Evolutionary conservation across 306 rosid genomes (phyloP).

Genomic region (Prunus dulcis): DNA sequence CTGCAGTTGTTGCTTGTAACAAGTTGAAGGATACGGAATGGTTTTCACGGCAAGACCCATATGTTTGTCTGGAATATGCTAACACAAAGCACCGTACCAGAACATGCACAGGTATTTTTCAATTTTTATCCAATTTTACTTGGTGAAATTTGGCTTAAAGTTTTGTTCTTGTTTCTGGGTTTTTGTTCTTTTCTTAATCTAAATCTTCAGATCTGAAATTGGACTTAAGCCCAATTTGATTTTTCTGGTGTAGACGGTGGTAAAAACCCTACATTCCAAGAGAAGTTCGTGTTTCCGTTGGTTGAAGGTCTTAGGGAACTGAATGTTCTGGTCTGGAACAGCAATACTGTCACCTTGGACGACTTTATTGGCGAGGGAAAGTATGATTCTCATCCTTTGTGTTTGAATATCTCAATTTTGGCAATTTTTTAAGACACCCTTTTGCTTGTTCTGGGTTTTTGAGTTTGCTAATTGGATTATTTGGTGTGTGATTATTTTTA

Average conservation of each 20-base stretch:
- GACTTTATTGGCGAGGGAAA: slow-evolving; percentile 83
- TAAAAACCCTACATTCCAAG: slow-evolving; percentile 61
- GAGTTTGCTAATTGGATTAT: slow-evolving; percentile 11
- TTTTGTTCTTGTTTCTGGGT: background rate
- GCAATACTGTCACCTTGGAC: slow-evolving; percentile 64
- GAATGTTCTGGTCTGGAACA: slow-evolving; percentile 76
- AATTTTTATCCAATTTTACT: background rate
- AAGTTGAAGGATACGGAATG: slow-evolving; percentile 85
- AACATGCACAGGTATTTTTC: slow-evolving; percentile 63
- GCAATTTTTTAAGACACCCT: background rate
- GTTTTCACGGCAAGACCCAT: slow-evolving; percentile 88
- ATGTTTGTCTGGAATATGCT: slow-evolving; percentile 75
- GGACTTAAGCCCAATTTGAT: slow-evolving; percentile 5
- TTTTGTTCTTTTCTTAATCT: background rate
- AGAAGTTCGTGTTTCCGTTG: slow-evolving; percentile 62
- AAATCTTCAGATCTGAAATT: slow-evolving; percentile 15
- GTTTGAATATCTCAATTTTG: background rate
- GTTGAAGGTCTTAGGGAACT: slow-evolving; percentile 84
- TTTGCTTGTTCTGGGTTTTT: slow-evolving; percentile 2
- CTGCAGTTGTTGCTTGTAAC: slow-evolving; percentile 62
- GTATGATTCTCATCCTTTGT: slow-evolving; percentile 28
- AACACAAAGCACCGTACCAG: slow-evolving; percentile 61
- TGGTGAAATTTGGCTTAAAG: background rate
- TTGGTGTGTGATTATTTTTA: slow-evolving; percentile 21
- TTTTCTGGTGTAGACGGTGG: slow-evolving; percentile 60